phyloP scores from a whole-genome alignment of 2,329 filamentous ascomycete species.

The Cryphonectria parasitica region DNA sequence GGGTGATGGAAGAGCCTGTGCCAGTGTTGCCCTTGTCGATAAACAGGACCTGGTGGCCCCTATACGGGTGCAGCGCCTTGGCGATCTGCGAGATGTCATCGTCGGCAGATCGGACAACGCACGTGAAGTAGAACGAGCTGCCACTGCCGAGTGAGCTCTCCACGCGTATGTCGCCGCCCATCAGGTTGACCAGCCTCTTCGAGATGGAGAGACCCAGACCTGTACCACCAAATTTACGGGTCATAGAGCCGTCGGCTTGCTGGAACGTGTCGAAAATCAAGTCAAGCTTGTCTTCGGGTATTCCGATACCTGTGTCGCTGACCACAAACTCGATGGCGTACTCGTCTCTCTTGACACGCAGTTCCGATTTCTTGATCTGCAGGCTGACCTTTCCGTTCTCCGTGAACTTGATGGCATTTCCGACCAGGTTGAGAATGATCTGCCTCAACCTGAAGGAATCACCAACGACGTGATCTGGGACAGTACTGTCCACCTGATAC shows the following conservation, averaged over 20 bases:
- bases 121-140: constrained; percentile 96
- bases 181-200: constrained; percentile 90
- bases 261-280: constrained; percentile 99
- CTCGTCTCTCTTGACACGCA: constrained; percentile 72
- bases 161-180: constrained; percentile 97
- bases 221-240: constrained; percentile 92
- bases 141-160: constrained; percentile 89
- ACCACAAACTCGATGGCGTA: constrained; percentile 97
- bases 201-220: constrained; percentile 94
- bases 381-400: constrained; percentile 95
- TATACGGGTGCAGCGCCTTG: constrained; percentile 87
- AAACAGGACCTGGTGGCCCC: constrained; percentile 88
- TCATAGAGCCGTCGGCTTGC: constrained; percentile 96
- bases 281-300: constrained; percentile 91
- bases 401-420: constrained; percentile 99
- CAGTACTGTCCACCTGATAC: constrained; percentile 89
- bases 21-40: constrained; percentile 88
- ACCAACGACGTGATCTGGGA: constrained; percentile 93
- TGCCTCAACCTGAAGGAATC: constrained; percentile 96
- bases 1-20: constrained; percentile 74
- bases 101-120: constrained; percentile 81
- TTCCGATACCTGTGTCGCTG: constrained; percentile 94
- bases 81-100: constrained; percentile 78
- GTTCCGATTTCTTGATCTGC: constrained; percentile 72
- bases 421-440: constrained; percentile 95